Base-by-base conservation (phyloP, 2,329 filamentous ascomycete species). In the Aspergillus vadensis region DNA sequence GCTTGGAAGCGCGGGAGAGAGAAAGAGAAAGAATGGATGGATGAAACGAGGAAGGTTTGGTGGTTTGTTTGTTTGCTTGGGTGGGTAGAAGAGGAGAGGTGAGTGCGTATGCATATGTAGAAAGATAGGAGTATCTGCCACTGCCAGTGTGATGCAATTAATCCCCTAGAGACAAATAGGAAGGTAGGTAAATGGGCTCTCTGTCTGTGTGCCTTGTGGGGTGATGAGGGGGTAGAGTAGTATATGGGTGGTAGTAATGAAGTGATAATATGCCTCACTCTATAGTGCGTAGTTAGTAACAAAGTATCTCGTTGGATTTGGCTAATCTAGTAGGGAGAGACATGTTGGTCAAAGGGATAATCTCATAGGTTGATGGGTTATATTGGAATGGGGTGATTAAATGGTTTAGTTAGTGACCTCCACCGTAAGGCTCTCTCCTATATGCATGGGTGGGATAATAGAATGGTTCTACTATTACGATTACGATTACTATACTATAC, bases 231-330 rank as follows among this genome's bases (percentile, higher is more conserved):
- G 32, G 32, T 15, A 36, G 5, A 32, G 53, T 25, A 36, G 30
- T 55, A 62, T 30, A 51, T 49, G 48, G 59, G 25, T 23, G 56
- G 44, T 41, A 50, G 39, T 30, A 17, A 59, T n/a, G n/a, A n/a
- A n/a, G n/a, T 27, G 10, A 4, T 44, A 19, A 12, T 36, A 14
- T 36, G 32, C 32, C 32, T 36, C 32, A 36, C 5, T 36, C 12
- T 36, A 36, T 15, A 36, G 32, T 36, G 32, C 14, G 12, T 36
- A 12, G 32, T 36, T 36, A 36, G 12, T 27, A 27, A 27, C 25
- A 27, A 27, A 27, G 25, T 15, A 36, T 14, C 12, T 36, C 12
- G 32, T 14, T 36, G 32, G 12, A 36, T 6, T 14, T 36, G 10
- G 12, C 12, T 36, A 36, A 14, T 36, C 5, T 14, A 14, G 4